Base-by-base conservation (phyloP, 192 early-diverging fungal genomes). In the Dissophora globulifera region DNA sequence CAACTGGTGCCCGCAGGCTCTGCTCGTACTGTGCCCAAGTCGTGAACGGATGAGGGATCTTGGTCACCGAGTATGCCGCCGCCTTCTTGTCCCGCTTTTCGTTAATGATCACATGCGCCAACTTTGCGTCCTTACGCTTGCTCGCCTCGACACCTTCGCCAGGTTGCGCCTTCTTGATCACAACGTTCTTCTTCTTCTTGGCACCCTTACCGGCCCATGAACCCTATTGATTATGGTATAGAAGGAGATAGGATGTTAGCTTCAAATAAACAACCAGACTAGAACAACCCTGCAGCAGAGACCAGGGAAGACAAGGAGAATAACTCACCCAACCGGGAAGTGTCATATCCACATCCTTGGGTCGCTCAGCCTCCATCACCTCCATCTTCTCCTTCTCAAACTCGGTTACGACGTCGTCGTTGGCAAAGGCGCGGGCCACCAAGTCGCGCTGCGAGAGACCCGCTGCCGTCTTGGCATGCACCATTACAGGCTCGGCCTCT, bases 351-450 rank as follows among this genome's bases (percentile, higher is more conserved):
- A 90, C 83, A 31, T 91, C 90, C 78, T 94, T 90, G 30, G 91
- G 90, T 15, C 81, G 86, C 33, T 97, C 95, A 15, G 88, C 85
- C 22, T 91, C 90, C 46, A 90, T 87, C 8, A 82, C 68, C 4
- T 60, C 81, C 45, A 81, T 69, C 80, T 97, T 97, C 63, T 98
- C 96, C 3, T 88, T 85, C 50, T 93, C 93, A 82, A 99, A 99
- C 62, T 98, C 94, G 10, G 76, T 57, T 1, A 93, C 88, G 20
- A 98, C 89, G 60, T 96, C 89, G 62, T 99, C 96, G 57, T 95
- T 92, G 11, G 95, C 93, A 85, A 99, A 99, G 16, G 97, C 97
- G 65, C 94, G 89, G 52, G 91, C 90, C 32, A 99, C 93, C 32
- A 99, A 81, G 29, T 96, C 92, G 38, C 89, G 86, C 62, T 94